Conservation (phyloP, 306 rosid species). For the Styphnolobium japonicum region DNA sequence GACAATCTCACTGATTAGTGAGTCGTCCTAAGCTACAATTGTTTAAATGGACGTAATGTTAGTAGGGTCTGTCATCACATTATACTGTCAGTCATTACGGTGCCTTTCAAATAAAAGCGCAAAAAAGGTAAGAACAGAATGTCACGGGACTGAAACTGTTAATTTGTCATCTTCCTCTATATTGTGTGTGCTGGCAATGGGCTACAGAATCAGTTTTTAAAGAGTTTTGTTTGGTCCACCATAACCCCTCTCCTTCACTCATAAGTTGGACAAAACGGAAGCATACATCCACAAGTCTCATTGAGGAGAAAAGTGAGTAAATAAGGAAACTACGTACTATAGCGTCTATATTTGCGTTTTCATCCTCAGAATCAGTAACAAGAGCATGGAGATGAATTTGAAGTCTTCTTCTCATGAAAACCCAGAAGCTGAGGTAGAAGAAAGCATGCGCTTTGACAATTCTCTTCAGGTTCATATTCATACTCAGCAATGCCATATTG, state of each 20-base stretch:
- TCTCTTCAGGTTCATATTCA: constrained; percentile 56
- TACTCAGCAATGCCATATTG: neutral
- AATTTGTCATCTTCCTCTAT: constrained; percentile 45
- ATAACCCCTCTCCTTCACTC: neutral
- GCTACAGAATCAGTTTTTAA: constrained; percentile 10
- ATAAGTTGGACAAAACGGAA: neutral
- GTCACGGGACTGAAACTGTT: constrained; percentile 62
- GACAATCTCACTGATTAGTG: constrained; percentile 4
- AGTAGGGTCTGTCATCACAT: neutral
- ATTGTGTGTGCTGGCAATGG: constrained; percentile 21
- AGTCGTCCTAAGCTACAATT: neutral
- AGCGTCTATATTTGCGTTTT: neutral
- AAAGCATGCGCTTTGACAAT: constrained; percentile 43
- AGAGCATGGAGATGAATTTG: constrained; percentile 35
- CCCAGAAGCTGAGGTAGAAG: constrained; percentile 32
- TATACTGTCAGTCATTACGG: neutral
- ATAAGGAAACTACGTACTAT: constrained; percentile 1
- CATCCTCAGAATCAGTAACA: neutral
- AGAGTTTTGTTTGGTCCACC: constrained; percentile 19
- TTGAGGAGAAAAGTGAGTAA: neutral
- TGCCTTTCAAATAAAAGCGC: neutral
- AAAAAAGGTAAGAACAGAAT: constrained; percentile 29
- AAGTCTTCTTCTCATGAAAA: constrained; percentile 38
- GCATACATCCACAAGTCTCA: neutral
- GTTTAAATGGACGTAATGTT: neutral